Base-by-base conservation (phyloP, 2,329 filamentous ascomycete species). In the Pseudocercospora musae region DNA sequence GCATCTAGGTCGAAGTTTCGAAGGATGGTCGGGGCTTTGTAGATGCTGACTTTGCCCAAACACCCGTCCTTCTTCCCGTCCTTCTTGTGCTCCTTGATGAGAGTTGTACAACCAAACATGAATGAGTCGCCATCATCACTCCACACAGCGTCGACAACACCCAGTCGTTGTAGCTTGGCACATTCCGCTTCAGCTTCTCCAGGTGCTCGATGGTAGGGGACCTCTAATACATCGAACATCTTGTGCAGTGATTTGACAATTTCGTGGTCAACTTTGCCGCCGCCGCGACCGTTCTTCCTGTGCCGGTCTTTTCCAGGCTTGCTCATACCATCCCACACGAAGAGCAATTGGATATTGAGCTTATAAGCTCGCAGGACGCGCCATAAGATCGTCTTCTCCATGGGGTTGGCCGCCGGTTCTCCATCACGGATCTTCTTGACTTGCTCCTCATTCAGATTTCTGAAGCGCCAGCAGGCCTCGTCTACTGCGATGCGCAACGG, bases 251-350 rank as follows among this genome's bases (percentile, higher is more conserved):
- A 59, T 40, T 67, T 65, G 13, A 72, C 70, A 57, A 70, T 61
- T 11, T 78, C 64, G 49, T 72, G 72, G 21, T 78, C 71, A 18
- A 79, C 66, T n/a, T 65, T 71, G 1, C 70, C 66, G 11, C 71
- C 72, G 44, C 75, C 65, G 9, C 71, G 70, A 13, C 74, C 66
- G 65, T 80, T 77, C 70, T 72, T 69, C 9, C 54, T 49, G 31
- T 60, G 54, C 18, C 61, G 44, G 0, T 49, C 50, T 21, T 68
- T 65, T 23, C 49, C 48, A 0, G 76, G 75, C 60, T 73, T 79
- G 15, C 79, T 77, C 9, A 80, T 74, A 0, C 84, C 83, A 60
- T 86, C 84, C 63, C 84, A 84, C 2, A 86, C 79, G 60, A 85
- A 84, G 6, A 85, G 66, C 1, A 82, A 75, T 44, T 83, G 78